These are phyloP conservation scores for Beauveria brongniartii DNA, from an alignment of 2,329 filamentous ascomycete species.

Conservation along the genomic window DNA sequence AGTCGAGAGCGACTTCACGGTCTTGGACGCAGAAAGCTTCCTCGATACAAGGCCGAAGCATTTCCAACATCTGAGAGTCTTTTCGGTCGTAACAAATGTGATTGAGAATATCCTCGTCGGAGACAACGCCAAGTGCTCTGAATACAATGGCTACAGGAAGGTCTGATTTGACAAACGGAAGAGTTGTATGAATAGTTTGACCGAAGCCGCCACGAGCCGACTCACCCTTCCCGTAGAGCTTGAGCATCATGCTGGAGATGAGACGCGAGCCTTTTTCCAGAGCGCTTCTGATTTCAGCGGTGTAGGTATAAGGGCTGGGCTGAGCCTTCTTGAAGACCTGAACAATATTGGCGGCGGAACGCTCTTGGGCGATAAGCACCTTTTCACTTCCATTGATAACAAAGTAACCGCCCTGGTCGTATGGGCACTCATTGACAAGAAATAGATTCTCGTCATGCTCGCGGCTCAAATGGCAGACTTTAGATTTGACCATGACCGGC, in stretches of 20 bases:
- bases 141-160: slow-evolving; percentile 94
- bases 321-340: slow-evolving; percentile 97
- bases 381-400: slow-evolving; percentile 99
- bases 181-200: slow-evolving; percentile 78
- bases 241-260: slow-evolving; percentile 87
- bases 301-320: slow-evolving; percentile 85
- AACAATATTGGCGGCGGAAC: slow-evolving; percentile 95
- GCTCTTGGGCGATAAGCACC: slow-evolving; percentile 94
- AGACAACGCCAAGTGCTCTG: slow-evolving; percentile 88
- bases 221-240: slow-evolving; percentile 80
- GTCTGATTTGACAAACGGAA: slow-evolving; percentile 91
- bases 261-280: slow-evolving; percentile 92
- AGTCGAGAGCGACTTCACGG: slow-evolving; percentile 86
- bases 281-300: slow-evolving; percentile 92
- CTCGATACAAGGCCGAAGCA: slow-evolving; percentile 93
- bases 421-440: slow-evolving; percentile 90
- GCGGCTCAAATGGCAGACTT: slow-evolving; percentile 82
- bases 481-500: slow-evolving; percentile 96
- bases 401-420: slow-evolving; percentile 97
- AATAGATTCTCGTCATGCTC: slow-evolving; percentile 82
- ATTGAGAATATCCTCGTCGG: slow-evolving; percentile 95
- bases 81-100: slow-evolving; percentile 95
- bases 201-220: slow-evolving; percentile 69
- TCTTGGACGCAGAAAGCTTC: slow-evolving; percentile 96
- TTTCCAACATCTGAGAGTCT: slow-evolving; percentile 95